Percentiles rank a stretch among this genome's conserved stretches.
Evolutionary conservation across 148 eudicot genomes (phyloP).

Genomic region (Fagopyrum homotropicum): DNA sequence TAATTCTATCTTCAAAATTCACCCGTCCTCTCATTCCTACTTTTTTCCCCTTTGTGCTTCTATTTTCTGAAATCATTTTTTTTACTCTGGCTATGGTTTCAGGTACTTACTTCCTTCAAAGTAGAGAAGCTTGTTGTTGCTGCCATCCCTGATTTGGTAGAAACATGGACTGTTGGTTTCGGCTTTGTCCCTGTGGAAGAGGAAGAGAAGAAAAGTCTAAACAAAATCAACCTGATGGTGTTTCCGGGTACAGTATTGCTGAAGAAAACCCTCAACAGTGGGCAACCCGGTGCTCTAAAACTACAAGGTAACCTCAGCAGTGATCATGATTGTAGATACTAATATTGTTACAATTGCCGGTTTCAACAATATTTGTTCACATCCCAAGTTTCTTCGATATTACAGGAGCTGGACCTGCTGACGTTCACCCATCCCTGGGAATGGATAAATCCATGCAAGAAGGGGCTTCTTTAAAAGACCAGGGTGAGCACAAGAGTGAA

Average conservation of each 20-base stretch:
- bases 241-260: slow-evolving; percentile 90
- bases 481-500: slow-evolving; percentile 1
- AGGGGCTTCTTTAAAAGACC: slow-evolving; percentile 13
- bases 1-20: not conserved
- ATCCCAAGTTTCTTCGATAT: slow-evolving; percentile 7
- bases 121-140: slow-evolving; percentile 84
- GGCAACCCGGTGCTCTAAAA: not conserved
- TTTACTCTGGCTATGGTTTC: slow-evolving; percentile 18
- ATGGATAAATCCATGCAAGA: slow-evolving; percentile 15
- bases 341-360: too few relatives aligned
- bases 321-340: not conserved
- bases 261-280: slow-evolving; percentile 50
- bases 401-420: slow-evolving; percentile 24
- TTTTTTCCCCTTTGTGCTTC: not conserved
- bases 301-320: not conserved
- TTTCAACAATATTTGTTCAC: not conserved
- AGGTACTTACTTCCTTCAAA: slow-evolving; percentile 81
- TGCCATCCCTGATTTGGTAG: slow-evolving; percentile 72
- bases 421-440: slow-evolving; percentile 16
- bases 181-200: slow-evolving; percentile 74
- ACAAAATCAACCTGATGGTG: slow-evolving; percentile 75
- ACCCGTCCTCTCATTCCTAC: not conserved
- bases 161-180: slow-evolving; percentile 86
- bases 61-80: not conserved
- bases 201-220: slow-evolving; percentile 56